These are phyloP conservation scores for Diaporthe caulivora DNA, from an alignment of 2,329 filamentous ascomycete genomes.

Conservation along the genomic window DNA sequence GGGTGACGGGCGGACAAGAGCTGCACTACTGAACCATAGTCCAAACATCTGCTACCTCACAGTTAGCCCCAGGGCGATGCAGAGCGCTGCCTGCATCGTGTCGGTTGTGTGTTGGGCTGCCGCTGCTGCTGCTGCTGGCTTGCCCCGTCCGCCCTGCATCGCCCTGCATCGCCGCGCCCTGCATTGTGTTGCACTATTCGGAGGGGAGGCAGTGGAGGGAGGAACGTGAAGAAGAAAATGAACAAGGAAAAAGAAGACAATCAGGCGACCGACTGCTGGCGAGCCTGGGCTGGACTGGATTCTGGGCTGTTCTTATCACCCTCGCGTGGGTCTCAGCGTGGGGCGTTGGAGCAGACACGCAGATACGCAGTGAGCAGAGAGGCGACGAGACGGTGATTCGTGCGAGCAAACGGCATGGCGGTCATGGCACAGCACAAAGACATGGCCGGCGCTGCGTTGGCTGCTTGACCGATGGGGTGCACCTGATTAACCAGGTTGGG, in stretches of 20 bases:
- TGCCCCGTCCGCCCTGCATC: not conserved
- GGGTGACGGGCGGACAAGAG: slow-evolving; percentile 8
- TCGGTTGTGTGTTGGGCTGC: not conserved
- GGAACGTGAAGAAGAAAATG: not conserved
- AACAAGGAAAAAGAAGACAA: not conserved
- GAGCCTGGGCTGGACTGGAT: not conserved
- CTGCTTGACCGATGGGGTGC: not conserved
- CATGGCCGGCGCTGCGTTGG: not conserved
- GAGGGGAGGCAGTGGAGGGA: not conserved
- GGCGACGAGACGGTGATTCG: not conserved
- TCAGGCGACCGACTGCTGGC: not conserved
- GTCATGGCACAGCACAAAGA: slow-evolving; percentile 8
- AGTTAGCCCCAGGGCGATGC: slow-evolving; percentile 12
- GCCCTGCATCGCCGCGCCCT: not conserved
- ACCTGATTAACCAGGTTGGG: not conserved
- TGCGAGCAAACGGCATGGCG: not conserved
- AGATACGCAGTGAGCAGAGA: not conserved
- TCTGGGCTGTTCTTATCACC: not conserved
- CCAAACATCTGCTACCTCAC: slow-evolving; percentile 16
- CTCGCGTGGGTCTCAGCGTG: not conserved
- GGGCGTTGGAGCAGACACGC: not conserved
- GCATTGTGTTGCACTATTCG: not conserved
- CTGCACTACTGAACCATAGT: slow-evolving; percentile 10
- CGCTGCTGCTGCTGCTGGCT: not conserved
- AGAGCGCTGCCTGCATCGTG: slow-evolving; percentile 8